Evolutionary conservation across 2,329 filamentous ascomycete genomes (phyloP), one percentile per base, ranked within the genome.

Genomic region (Thielaviopsis musarum): DNA sequence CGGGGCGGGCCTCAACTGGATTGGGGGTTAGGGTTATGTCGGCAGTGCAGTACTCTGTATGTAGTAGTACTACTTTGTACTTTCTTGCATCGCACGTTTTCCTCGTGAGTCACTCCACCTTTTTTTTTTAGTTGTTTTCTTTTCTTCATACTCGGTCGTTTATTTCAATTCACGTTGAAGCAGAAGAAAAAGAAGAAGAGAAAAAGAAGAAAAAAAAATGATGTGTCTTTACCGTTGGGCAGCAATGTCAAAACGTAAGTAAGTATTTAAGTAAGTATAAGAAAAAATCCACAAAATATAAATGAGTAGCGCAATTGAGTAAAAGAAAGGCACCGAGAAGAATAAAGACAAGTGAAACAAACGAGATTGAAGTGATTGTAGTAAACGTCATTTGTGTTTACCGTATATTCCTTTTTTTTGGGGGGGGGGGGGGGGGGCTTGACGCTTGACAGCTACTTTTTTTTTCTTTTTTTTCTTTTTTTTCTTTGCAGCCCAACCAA

Each of bases 121-220:
- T 22, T 57, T 24, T n/a, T 48, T 24, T 21, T 6, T 54, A 19
- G 41, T 59, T 41, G 30, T 19, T 17, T 54, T 49, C 6, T 34
- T 45, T 41, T 22, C 19, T 48, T 56, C 49, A 34, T 41, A 12
- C n/a, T n/a, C n/a, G n/a, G n/a, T n/a, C n/a, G n/a, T n/a, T n/a
- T n/a, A n/a, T n/a, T 61, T 52, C 28, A 26, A 28, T 57, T 30
- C 45, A 21, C 41, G 51, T 48, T 5, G 15, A 30, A 17, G 48
- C 24, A 51, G 28, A 48, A 49, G 53, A 24, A 6, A 55, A 19
- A 56, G 15, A 58, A 60, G 53, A 56, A 48, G 38, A 49, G 57
- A 19, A 38, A 57, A 28, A 60, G 54, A 55, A 57, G 56, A 52
- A 58, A 64, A 64, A 64, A 64, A 51, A 17, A 49, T 13, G 13